Percentiles rank a stretch among this genome's conserved stretches.
These are phyloP conservation scores for Apiospora koreana DNA, from an alignment of 2,329 filamentous ascomycete species.

Conservation along the genomic window DNA sequence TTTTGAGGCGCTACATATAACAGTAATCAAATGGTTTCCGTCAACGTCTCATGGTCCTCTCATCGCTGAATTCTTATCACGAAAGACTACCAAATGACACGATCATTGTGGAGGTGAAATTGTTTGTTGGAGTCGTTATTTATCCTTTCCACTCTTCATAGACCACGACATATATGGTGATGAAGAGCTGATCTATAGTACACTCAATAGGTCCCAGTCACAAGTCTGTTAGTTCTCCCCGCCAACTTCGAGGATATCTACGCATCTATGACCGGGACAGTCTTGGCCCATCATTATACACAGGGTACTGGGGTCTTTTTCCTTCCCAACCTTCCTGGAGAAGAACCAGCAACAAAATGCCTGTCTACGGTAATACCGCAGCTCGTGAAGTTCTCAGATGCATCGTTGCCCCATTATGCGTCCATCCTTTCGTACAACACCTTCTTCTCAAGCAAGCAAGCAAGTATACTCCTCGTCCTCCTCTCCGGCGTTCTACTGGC, in stretches of 20 bases:
- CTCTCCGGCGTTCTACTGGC: background rate
- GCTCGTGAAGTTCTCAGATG: background rate
- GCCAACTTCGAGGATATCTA: background rate
- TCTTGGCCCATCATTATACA: background rate
- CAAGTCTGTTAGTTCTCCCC: background rate
- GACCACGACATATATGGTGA: background rate
- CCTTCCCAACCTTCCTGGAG: background rate
- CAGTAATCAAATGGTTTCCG: background rate
- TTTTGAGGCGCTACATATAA: background rate
- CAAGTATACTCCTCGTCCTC: background rate
- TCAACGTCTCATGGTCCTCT: background rate
- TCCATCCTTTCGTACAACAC: background rate
- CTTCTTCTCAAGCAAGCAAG: background rate
- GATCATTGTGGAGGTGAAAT: background rate
- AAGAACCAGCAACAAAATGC: background rate
- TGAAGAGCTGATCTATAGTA: conserved; percentile 1
- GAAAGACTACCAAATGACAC: background rate
- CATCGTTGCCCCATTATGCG: background rate
- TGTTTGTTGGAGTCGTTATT: background rate
- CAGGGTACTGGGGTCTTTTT: background rate
- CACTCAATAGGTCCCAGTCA: background rate
- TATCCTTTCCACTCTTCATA: background rate
- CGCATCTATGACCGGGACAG: background rate
- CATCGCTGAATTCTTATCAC: background rate
- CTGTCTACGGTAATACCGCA: background rate